Conservation (phyloP, 1,139 yeast genomes). For the Suzukiozyma palmioleophila region DNA sequence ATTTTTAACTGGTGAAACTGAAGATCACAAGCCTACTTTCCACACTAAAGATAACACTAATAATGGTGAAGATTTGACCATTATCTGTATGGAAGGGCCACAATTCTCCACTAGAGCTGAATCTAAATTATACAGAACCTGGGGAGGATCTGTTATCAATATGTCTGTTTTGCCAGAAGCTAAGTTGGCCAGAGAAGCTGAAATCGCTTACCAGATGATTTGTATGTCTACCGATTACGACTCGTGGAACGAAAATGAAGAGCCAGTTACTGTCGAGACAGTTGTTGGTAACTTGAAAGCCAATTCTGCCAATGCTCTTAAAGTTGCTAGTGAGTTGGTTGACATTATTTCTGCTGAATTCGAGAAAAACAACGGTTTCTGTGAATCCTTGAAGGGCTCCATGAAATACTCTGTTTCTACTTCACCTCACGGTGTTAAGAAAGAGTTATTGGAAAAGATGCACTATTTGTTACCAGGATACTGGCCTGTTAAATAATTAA, state of each 20-base stretch:
- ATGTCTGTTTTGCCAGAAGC: constrained; percentile 97
- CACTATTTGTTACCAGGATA: constrained; percentile 91
- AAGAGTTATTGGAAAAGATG: constrained; percentile 71
- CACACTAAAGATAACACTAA: constrained; percentile 53
- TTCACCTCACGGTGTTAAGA: constrained; percentile 67
- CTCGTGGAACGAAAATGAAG: constrained; percentile 94
- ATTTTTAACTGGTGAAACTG: constrained; percentile 49
- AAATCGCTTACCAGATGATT: constrained; percentile 92
- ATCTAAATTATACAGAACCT: constrained; percentile 75
- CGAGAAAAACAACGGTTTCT: constrained; percentile 51
- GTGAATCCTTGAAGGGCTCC: constrained; percentile 65
- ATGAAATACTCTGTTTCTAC: constrained; percentile 85
- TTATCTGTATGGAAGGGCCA: constrained; percentile 98
- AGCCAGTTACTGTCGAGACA: constrained; percentile 94
- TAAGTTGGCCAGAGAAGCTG: constrained; percentile 95
- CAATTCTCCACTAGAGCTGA: constrained; percentile 98
- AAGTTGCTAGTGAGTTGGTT: constrained; percentile 65
- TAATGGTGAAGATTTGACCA: constrained; percentile 63
- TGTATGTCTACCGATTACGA: constrained; percentile 99
- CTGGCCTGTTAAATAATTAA: constrained; percentile 48
- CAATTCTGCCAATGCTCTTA: constrained; percentile 82
- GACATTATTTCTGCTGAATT: constrained; percentile 61
- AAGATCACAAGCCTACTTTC: constrained; percentile 37
- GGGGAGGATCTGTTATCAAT: constrained; percentile 95
- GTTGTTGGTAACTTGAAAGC: constrained; percentile 89